Base-by-base conservation (phyloP, 179 eudicot genomes). In the Monotropa hypopitys region DNA sequence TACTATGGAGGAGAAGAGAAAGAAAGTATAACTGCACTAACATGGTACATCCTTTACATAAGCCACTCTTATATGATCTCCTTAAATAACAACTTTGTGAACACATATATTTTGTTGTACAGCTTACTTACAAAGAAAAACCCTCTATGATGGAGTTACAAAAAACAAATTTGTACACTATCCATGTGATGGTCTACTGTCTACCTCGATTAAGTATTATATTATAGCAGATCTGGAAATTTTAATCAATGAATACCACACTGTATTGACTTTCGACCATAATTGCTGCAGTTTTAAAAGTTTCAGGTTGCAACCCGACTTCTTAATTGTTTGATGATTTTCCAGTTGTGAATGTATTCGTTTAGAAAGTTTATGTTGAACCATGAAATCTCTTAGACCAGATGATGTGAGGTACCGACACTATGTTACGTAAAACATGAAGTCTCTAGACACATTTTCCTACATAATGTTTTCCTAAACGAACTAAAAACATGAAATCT, bases 11-110 rank as follows among this genome's bases (percentile, higher is more conserved):
- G 97, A 57, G 90, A 89, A 62, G 88, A 89, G 80, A 90, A 86
- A 82, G 98, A 78, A 94, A 92, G 81, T 82, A 88, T 11, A 92
- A 92, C 87, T 92, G 91, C 88, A 86, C 91, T 5, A 97, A 94
- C 84, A 94, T 94, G 98, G 97, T 94, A 87, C 32, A 46, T 65
- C 42, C 18, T 6, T 40, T 73, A 23, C 72, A 46, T 11, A 30
- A 16, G 3, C 20, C 23, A 54, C 28, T 72, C n/a, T 26, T 56
- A 26, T 75, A 21, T 23, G 6, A 56, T 28, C 5, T 50, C 38
- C 45, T 40, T 59, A 15, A 8, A 23, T 13, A 45, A n/a, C 43
- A 28, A 61, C 26, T 2, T 56, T 35, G 56, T 15, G 18, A 18
- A 53, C 10, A 20, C 46, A 46, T 38, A 21, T 30, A 35, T 73